A percentile compares a stretch with the other conserved stretches of the same genome.
These are phyloP conservation scores for Sporothrix brasiliensis DNA, from an alignment of 2,329 filamentous ascomycete species.

Conservation along the genomic window DNA sequence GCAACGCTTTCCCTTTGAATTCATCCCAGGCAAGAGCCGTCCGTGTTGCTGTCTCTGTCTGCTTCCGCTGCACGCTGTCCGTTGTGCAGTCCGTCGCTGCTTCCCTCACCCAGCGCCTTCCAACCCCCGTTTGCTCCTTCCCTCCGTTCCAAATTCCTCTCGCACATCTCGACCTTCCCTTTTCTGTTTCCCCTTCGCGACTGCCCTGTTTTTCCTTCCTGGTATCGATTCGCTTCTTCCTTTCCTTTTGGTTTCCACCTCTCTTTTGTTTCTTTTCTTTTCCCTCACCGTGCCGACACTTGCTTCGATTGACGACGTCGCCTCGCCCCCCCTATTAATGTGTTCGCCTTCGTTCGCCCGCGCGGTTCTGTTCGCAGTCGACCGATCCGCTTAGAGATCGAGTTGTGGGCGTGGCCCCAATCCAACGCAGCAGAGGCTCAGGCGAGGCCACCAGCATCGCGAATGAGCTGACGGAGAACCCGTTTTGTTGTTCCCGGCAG, in stretches of 20 bases:
- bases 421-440: conserved; percentile 27
- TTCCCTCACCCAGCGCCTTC: conserved; percentile 30
- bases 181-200: conserved; percentile 22
- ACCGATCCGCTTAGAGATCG: conserved; percentile 35
- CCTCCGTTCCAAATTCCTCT: conserved; percentile 33
- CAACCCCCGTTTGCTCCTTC: conserved; percentile 39
- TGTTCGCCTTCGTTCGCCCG: conserved; percentile 32
- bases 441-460: conserved; percentile 29
- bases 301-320: conserved; percentile 14
- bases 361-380: conserved; percentile 35
- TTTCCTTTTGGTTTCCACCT: conserved; percentile 23
- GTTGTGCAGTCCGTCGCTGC: background rate
- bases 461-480: conserved; percentile 20
- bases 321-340: conserved; percentile 33
- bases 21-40: background rate
- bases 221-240: conserved; percentile 18
- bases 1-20: background rate
- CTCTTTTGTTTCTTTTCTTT: conserved; percentile 24
- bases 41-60: background rate
- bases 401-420: conserved; percentile 36
- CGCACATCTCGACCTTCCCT: conserved; percentile 32
- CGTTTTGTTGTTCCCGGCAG: conserved; percentile 1
- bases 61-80: background rate
- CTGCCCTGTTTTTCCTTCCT: conserved; percentile 22
- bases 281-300: background rate